Evolutionary conservation across 306 rosid genomes (phyloP), one percentile per base, ranked within the genome.

Genomic region (Rubus idaeus): DNA sequence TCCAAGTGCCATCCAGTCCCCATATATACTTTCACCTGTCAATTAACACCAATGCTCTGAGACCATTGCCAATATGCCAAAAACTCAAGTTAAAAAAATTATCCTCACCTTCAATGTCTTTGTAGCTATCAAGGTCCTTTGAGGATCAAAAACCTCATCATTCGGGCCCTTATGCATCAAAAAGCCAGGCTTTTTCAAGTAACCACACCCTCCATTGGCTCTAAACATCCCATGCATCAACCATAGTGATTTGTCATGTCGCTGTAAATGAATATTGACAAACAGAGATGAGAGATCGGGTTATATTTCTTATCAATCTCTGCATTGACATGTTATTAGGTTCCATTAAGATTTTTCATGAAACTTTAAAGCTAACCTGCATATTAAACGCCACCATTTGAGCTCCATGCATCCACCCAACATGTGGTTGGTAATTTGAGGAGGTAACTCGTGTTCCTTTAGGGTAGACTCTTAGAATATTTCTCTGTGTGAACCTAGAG

Each of bases 361-460:
- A 74, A 75, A 60, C 8, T 50, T 58, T 73, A 80, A 78, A 46
- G 64, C 87, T 81, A 62, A 89, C 97, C 98, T 95, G 98, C 97
- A 95, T 95, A 83, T 95, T 95, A 72, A 92, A 86, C 44, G 95
- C 98, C 70, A 92, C 96, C 97, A 94, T 90, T 82, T 92, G 98
- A 83, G 95, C 98, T 73, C 98, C 98, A 44, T 92, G 92, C 21
- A 78, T 88, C 98, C 98, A 94, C 81, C 92, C 97, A 74, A 94
- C 79, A 82, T 85, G 88, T 1, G 98, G 97, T 86, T 83, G 79
- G 85, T 80, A 95, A 86, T 95, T 95, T 50, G 96, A 81, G 61
- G 97, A 95, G 55, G 55, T 92, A 46, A 95, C 81, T 20, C 98
- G 89, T 6, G 92, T 85, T 74, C 97, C 98, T 82, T 88, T 95